Evolutionary conservation across 2,329 filamentous ascomycete genomes (phyloP).

Genomic region (Xylariales sp.): DNA sequence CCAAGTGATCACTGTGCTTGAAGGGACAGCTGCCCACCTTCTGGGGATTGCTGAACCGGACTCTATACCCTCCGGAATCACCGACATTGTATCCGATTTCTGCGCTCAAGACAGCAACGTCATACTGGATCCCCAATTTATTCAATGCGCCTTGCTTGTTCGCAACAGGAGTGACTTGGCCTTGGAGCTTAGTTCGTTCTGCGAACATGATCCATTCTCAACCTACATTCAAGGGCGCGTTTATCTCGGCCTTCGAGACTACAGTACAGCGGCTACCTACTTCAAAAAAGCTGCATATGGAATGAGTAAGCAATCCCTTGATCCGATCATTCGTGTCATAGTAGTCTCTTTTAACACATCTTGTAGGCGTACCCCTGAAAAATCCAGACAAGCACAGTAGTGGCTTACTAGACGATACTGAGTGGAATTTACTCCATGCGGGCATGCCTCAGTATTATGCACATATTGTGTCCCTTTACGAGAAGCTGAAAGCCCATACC

Average conservation of each 20-base stretch:
- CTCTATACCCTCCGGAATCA: slow-evolving; percentile 53
- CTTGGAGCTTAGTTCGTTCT: slow-evolving; percentile 51
- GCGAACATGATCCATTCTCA: slow-evolving; percentile 55
- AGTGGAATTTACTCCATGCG: slow-evolving; percentile 64
- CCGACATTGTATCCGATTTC: slow-evolving; percentile 61
- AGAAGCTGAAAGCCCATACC: slow-evolving; percentile 70
- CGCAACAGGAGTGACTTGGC: slow-evolving; percentile 57
- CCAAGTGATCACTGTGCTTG: slow-evolving; percentile 52
- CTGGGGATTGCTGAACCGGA: slow-evolving; percentile 53
- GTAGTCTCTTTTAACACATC: slow-evolving; percentile 20
- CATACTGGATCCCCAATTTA: slow-evolving; percentile 55
- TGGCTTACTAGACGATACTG: slow-evolving; percentile 70
- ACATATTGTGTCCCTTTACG: slow-evolving; percentile 79
- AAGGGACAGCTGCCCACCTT: slow-evolving; percentile 58
- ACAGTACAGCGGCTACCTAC: slow-evolving; percentile 64
- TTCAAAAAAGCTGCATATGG: slow-evolving; percentile 83
- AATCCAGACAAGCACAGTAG: slow-evolving; percentile 50
- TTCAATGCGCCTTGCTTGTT: slow-evolving; percentile 60
- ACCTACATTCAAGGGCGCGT: slow-evolving; percentile 84
- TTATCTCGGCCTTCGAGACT: slow-evolving; percentile 68
- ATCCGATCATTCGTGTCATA: no score
- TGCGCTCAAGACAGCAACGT: slow-evolving; percentile 64
- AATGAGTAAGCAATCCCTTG: slow-evolving; percentile 60
- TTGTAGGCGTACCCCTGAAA: slow-evolving; percentile 37
- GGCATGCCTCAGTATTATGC: slow-evolving; percentile 82